Conservation (phyloP, 768 basidiomycete genomes). For the Ephemerocybe angulata region DNA sequence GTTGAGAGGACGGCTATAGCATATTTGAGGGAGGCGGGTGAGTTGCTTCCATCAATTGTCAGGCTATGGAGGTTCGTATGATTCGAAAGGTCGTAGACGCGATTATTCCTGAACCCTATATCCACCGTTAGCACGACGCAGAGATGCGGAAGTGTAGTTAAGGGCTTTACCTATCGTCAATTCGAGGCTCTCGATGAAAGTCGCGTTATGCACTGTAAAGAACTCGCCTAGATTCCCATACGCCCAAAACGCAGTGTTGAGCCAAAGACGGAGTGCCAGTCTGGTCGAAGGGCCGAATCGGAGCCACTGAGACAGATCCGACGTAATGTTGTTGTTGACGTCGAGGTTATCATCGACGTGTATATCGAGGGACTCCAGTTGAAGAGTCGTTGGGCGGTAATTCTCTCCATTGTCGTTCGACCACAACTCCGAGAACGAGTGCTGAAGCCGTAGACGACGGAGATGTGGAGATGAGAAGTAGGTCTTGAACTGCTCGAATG, state of each 20-base stretch:
- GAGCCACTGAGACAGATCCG: neutral
- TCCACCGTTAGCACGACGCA: neutral
- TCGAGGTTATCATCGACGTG: neutral
- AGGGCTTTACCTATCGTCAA: neutral
- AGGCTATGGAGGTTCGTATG: neutral
- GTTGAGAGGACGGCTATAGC: neutral
- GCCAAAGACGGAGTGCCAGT: neutral
- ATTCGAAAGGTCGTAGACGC: neutral
- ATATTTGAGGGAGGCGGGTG: neutral
- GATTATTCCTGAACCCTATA: neutral
- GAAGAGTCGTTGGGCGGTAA: neutral
- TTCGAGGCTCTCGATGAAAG: neutral
- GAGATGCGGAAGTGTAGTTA: neutral
- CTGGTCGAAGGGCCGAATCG: neutral
- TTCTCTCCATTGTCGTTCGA: neutral
- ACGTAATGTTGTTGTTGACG: neutral
- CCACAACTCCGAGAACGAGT: neutral
- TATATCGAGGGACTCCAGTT: neutral
- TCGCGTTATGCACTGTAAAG: neutral
- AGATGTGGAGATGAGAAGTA: neutral
- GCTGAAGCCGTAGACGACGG: neutral
- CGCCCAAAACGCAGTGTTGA: neutral
- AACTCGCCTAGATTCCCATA: neutral
- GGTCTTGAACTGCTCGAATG: neutral
- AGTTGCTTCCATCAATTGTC: neutral